These are phyloP conservation scores for Candida freyschussii DNA, from an alignment of 1,139 yeast species.

Conservation along the genomic window DNA sequence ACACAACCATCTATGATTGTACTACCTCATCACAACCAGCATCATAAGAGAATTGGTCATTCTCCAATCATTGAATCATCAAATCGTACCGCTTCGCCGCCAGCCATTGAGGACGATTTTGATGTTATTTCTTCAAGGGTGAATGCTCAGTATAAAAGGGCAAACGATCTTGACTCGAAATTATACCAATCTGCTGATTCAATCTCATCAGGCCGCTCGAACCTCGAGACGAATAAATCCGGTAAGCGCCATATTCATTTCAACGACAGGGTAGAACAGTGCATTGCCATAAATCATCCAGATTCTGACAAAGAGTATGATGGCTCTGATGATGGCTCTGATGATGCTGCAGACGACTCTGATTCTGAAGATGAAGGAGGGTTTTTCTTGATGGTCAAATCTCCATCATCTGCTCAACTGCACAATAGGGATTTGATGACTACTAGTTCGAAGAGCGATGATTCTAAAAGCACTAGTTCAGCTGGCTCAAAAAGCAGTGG, in stretches of 20 bases:
- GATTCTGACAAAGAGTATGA: conserved; percentile 20
- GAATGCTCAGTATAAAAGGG: conserved; percentile 41
- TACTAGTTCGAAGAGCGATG: not conserved
- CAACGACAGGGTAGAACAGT: conserved; percentile 89
- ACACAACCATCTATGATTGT: conserved; percentile 26
- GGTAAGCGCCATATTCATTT: conserved; percentile 46
- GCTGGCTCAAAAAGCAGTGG: not conserved
- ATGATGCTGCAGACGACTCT: conserved; percentile 22
- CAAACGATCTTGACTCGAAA: not conserved
- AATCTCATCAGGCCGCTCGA: too few relatives aligned
- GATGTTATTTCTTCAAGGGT: conserved; percentile 56
- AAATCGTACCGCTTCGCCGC: conserved; percentile 28
- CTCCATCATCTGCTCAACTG: conserved; percentile 36
- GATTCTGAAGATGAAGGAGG: conserved; percentile 63
- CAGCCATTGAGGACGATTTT: conserved; percentile 46
- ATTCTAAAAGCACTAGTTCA: conserved; percentile 2
- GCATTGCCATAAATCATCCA: conserved; percentile 59
- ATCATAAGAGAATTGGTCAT: conserved; percentile 4
- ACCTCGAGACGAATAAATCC: conserved; percentile 31
- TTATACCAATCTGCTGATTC: conserved; percentile 5
- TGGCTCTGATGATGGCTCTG: conserved; percentile 28
- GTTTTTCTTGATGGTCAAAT: conserved; percentile 53
- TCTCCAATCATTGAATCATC: conserved; percentile 4
- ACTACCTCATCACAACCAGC: conserved; percentile 15
- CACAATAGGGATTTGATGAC: conserved; percentile 10